phyloP scores from a whole-genome alignment of 805 yeast genomes.

The Cyberlindnera xishuangbannaensis region DNA sequence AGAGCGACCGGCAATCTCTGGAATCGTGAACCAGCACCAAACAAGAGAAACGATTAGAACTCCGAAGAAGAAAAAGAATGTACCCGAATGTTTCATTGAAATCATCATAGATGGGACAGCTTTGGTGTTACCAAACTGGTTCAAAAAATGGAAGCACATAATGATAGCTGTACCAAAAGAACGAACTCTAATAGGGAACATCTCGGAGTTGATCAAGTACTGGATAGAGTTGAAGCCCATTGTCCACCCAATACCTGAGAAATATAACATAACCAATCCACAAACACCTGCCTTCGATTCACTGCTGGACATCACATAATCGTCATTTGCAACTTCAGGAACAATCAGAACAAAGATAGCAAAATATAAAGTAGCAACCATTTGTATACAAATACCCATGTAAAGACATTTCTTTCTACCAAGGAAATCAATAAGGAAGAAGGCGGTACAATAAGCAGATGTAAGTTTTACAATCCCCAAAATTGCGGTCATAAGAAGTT shows the following conservation, averaged over 20 bases:
- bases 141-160: constrained; percentile 50
- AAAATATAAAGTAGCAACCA: constrained; percentile 37
- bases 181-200: constrained; percentile 45
- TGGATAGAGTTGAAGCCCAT: constrained; percentile 54
- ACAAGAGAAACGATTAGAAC: constrained; percentile 34
- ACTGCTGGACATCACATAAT: constrained; percentile 26
- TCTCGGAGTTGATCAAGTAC: constrained; percentile 49
- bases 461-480: constrained; percentile 48
- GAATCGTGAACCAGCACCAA: constrained; percentile 30
- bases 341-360: constrained; percentile 41
- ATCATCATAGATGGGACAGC: constrained; percentile 49
- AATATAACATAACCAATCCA: constrained; percentile 45
- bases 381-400: constrained; percentile 42
- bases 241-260: constrained; percentile 54
- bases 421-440: constrained; percentile 46
- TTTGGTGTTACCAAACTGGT: constrained; percentile 51
- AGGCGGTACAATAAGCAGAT: constrained; percentile 44
- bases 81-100: constrained; percentile 39
- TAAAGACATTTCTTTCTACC: constrained; percentile 48
- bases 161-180: constrained; percentile 42
- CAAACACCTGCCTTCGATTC: constrained; percentile 36
- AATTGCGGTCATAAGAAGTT: constrained; percentile 43
- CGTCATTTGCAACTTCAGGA: constrained; percentile 36
- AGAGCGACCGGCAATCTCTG: constrained; percentile 33
- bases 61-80: constrained; percentile 44